These are phyloP conservation scores for Stentor roeselii DNA, from an alignment of 73 alveolate species.

Conservation along the genomic window DNA sequence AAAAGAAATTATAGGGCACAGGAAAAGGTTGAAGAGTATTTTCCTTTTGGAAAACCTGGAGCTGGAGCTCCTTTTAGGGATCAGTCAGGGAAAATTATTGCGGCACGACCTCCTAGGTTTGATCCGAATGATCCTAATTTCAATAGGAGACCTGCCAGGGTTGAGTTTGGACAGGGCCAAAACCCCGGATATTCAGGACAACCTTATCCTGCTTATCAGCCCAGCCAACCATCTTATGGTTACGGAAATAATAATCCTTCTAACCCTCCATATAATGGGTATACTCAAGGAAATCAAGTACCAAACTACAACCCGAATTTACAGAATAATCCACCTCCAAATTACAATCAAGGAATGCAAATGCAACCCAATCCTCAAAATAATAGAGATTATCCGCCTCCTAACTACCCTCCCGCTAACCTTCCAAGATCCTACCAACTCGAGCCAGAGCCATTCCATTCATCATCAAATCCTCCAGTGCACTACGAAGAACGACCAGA, in stretches of 20 bases:
- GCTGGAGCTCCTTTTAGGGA: constrained; percentile 75
- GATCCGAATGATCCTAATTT: constrained; percentile 15
- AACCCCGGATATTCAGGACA: neutral
- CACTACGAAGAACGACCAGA: neutral
- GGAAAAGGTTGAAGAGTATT: constrained; percentile 25
- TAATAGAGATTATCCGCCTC: too few relatives aligned
- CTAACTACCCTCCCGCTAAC: neutral
- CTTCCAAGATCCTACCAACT: neutral
- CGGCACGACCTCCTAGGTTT: constrained; percentile 37
- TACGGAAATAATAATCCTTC: neutral
- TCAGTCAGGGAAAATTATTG: constrained; percentile 41
- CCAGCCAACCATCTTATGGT: neutral
- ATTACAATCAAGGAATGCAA: neutral
- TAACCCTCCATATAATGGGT: neutral
- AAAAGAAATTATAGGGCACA: constrained; percentile 12
- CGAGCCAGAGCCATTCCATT: neutral
- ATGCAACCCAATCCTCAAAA: neutral
- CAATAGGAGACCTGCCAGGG: neutral
- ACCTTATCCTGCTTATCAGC: neutral
- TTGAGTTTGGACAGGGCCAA: too few relatives aligned
- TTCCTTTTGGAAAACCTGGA: constrained; percentile 68
- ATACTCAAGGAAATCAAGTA: neutral
- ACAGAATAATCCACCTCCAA: neutral
- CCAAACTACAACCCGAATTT: too few relatives aligned
- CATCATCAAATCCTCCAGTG: neutral